Evolutionary conservation across 2,329 filamentous ascomycete species (phyloP), one percentile per base, ranked within the genome.

Genomic region (Diaporthe vexans): DNA sequence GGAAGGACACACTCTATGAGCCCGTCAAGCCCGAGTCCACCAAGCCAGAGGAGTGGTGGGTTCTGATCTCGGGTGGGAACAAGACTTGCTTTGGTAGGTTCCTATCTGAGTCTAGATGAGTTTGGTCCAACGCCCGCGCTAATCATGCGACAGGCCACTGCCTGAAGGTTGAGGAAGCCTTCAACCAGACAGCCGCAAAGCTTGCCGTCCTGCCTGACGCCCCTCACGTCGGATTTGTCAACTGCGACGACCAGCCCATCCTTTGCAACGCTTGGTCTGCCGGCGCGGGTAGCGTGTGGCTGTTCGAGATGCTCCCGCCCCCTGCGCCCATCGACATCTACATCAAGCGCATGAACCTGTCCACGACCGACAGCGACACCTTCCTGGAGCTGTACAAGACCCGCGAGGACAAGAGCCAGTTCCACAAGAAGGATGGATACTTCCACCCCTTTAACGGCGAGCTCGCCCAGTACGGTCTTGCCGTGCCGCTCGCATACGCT

Each of bases 401-500:
- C 80, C 89, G 90, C 77, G 81, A 82, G 57, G 81, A 80, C 75
- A 85, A 84, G 78, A 79, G 81, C 37, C 76, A 76, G 71, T 86
- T 88, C 80, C 80, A 79, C 43, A 80, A 83, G 54, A 81, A 88
- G 72, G 91, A 94, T 77, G 92, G 93, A 69, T 86, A 88, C 80
- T 95, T 94, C 87, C 94, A 96, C 83, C 94, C 94, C 76, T 93
- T 95, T 81, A 90, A 94, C 79, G 93, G 94, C 76, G 84, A 85
- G 76, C 84, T 94, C 56, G 91, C 90, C 75, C 84, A 93, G 85
- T 88, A 90, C 77, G 88, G 89, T 77, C 79, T 94, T 40, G 86
- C 89, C 43, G 83, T 93, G 70, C 92, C 93, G 52, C 83, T 93
- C 57, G 94, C 88, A 73, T 95, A 94, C 81, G 78, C 89, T 69